A percentile compares a stretch with the other conserved stretches of the same genome.
Evolutionary conservation across 2,329 filamentous ascomycete genomes (phyloP).

Genomic region (Fusarium sp.): DNA sequence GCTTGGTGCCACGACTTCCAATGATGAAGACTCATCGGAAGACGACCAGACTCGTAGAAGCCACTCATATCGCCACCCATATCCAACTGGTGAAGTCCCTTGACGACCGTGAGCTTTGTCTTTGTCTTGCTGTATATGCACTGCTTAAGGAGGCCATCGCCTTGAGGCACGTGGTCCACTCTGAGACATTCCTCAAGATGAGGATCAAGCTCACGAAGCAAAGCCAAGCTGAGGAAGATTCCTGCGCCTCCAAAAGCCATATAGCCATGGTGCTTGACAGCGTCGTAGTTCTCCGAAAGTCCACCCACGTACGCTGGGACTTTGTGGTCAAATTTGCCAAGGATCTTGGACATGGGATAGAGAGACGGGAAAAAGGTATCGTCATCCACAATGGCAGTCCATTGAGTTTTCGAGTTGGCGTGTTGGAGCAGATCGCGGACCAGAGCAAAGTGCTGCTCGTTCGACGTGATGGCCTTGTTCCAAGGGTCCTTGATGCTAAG

Average conservation of each 20-base stretch:
- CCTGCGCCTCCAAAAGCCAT: constrained; percentile 71
- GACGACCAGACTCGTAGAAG: constrained; percentile 66
- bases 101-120: constrained; percentile 63
- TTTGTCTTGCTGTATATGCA: constrained; percentile 65
- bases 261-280: constrained; percentile 62
- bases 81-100: constrained; percentile 66
- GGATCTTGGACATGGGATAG: constrained; percentile 57
- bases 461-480: constrained; percentile 51
- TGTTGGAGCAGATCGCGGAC: constrained; percentile 59
- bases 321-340: constrained; percentile 59
- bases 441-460: constrained; percentile 67
- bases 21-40: constrained; percentile 67
- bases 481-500: constrained; percentile 48
- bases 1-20: constrained; percentile 69
- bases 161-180: constrained; percentile 46
- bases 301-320: constrained; percentile 63
- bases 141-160: constrained; percentile 65
- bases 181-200: constrained; percentile 59
- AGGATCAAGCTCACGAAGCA: constrained; percentile 58
- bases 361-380: constrained; percentile 71
- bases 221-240: constrained; percentile 64
- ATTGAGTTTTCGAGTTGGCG: constrained; percentile 56
- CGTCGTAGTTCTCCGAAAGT: constrained; percentile 64
- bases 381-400: constrained; percentile 68
- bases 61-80: constrained; percentile 63